Evolutionary conservation across 768 basidiomycete genomes (phyloP), one percentile per base, ranked within the genome.

Genomic region (Basidioascus undulatus): DNA sequence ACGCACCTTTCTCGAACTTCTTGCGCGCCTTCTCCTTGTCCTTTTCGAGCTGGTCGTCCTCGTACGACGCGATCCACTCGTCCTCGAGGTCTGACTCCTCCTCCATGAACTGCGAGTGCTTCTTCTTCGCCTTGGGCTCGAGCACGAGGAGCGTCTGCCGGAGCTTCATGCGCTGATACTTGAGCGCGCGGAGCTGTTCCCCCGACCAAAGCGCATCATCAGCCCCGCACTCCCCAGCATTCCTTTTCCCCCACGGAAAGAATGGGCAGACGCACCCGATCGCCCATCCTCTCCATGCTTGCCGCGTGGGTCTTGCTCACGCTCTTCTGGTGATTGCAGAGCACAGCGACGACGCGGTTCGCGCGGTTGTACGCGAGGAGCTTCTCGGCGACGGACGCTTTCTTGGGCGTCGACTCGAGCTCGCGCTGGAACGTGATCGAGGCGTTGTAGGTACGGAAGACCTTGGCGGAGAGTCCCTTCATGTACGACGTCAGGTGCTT

Each of bases 371-470:
- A 98, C 16, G 83, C 80, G 42, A 89, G 83, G 36, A 96, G 65
- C 62, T 92, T 94, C 64, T 98, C 89, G 51, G 86, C 81, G n/a
- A 82, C 64, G 3, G 78, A 74, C 1, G 70, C 74, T 49, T 72
- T 63, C 49, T 65, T 63, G 3, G 70, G 72, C 7, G 68, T 76
- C 46, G 73, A 67, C 50, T 87, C 81, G 45, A 96, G 63, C 47
- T 89, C 73, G 34, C 78, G 66, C 55, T 96, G 84, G 65, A 96
- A 92, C 2, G 89, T 92, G 55, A 72, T 74, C 20, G 92, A 96
- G 19, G 92, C 92, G 53, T 98, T 98, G 64, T 80, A 98, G 39
- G 92, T 98, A 83, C 92, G 89, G 67, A 98, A 98, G 21, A 98
- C 92, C 58, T 98, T 98, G 43, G 92, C 92, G 0, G 92, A 89